Evolutionary conservation across 495 filamentous ascomycete genomes (phyloP).

Genomic region (Podospora didyma): DNA sequence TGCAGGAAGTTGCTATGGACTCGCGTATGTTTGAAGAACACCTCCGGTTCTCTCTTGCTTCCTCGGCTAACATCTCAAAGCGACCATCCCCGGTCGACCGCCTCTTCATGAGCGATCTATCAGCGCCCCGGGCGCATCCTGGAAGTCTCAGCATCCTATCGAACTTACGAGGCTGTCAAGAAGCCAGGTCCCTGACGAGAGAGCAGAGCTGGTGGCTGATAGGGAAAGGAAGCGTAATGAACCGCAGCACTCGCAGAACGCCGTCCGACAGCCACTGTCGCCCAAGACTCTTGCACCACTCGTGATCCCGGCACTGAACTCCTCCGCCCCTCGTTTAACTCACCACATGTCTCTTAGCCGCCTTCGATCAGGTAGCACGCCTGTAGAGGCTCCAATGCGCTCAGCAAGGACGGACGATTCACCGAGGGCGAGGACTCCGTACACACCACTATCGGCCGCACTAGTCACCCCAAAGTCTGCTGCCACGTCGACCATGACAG

Average conservation of each 20-base stretch:
- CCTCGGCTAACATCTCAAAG: conserved; percentile 39
- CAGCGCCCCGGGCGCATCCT: conserved; percentile 54
- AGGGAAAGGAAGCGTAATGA: conserved; percentile 18
- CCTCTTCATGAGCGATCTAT: conserved; percentile 64
- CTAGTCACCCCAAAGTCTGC: conserved; percentile 36
- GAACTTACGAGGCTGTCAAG: conserved; percentile 33
- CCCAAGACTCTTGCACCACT: conserved; percentile 48
- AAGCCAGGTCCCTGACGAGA: conserved; percentile 27
- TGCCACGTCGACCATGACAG: conserved; percentile 38
- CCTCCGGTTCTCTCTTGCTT: background rate
- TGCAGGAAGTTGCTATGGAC: conserved; percentile 64
- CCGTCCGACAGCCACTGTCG: conserved; percentile 40
- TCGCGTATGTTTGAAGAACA: conserved; percentile 62
- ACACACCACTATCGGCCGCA: conserved; percentile 37
- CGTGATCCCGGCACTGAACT: conserved; percentile 44
- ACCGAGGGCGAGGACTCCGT: conserved; percentile 40
- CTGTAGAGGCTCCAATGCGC: conserved; percentile 29
- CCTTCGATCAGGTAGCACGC: conserved; percentile 37
- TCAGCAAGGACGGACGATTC: conserved; percentile 40
- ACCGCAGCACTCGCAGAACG: conserved; percentile 9
- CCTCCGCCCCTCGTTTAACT: conserved; percentile 31
- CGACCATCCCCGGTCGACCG: conserved; percentile 68
- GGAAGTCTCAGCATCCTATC: conserved; percentile 41
- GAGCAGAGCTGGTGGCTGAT: conserved; percentile 14
- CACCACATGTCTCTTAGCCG: conserved; percentile 35